A percentile compares a stretch with the other conserved stretches of the same genome.
Conservation (phyloP, 2,329 filamentous ascomycete species). For the Cercospora nicotianae region DNA sequence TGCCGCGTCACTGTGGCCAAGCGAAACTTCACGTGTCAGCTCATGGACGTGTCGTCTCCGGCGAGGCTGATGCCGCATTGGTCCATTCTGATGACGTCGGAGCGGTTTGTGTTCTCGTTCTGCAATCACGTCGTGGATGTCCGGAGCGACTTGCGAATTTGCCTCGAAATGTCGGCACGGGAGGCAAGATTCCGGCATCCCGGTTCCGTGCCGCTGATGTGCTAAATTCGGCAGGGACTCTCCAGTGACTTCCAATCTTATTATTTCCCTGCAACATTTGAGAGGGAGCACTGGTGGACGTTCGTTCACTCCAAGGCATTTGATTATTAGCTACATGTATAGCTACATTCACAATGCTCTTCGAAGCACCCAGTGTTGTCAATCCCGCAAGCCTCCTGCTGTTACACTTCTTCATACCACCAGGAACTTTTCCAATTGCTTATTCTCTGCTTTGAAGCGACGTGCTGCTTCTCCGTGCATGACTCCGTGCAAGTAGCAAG, state of each 20-base stretch:
- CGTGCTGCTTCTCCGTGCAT: too few relatives aligned
- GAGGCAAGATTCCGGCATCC: neutral
- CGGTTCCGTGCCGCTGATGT: neutral
- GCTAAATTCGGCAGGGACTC: neutral
- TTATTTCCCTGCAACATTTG: too few relatives aligned
- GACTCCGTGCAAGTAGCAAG: too few relatives aligned
- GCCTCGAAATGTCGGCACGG: neutral
- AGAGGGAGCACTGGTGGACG: too few relatives aligned
- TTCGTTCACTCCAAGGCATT: too few relatives aligned
- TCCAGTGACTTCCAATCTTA: neutral
- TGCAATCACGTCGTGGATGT: neutral
- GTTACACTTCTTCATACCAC: too few relatives aligned
- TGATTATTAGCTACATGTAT: too few relatives aligned
- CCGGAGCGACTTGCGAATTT: neutral
- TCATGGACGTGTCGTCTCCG: neutral
- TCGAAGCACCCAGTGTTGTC: too few relatives aligned
- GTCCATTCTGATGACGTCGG: neutral
- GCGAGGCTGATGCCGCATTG: neutral
- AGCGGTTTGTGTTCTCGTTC: neutral
- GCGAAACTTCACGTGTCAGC: neutral
- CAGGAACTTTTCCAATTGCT: too few relatives aligned
- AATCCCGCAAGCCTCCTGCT: too few relatives aligned
- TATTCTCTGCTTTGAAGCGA: too few relatives aligned
- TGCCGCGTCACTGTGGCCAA: conserved; percentile 9
- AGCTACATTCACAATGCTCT: too few relatives aligned